Conservation (phyloP, 106 monocot genomes). For the Dioscorea dumetorum region DNA sequence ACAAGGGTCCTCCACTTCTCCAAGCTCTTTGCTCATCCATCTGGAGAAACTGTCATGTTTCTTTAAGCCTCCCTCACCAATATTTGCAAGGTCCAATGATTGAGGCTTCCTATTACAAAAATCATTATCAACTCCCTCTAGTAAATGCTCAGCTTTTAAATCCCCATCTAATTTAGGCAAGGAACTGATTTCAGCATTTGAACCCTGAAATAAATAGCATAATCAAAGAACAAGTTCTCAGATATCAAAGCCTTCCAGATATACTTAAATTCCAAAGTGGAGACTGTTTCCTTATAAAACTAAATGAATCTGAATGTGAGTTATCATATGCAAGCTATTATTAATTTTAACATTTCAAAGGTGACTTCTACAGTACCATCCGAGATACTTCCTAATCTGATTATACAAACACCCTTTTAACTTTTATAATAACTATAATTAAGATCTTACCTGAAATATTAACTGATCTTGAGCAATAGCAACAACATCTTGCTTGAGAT, state of each 20-base stretch:
- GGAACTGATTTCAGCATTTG: slow-evolving; percentile 17
- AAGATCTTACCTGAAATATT: slow-evolving; percentile 34
- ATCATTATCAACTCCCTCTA: neutral
- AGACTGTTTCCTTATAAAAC: too few species aligned
- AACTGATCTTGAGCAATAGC: slow-evolving; percentile 16
- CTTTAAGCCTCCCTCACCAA: slow-evolving; percentile 60
- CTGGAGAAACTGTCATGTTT: slow-evolving; percentile 88
- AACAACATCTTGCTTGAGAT: slow-evolving; percentile 10
- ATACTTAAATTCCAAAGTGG: too few species aligned
- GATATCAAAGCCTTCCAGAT: too few species aligned
- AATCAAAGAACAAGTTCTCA: too few species aligned
- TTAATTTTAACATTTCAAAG: too few species aligned
- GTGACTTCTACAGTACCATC: too few species aligned
- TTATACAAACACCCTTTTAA: too few species aligned
- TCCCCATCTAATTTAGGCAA: neutral
- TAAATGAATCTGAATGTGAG: too few species aligned
- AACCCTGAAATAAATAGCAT: slow-evolving; percentile 9
- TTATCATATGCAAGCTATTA: too few species aligned
- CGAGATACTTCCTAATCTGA: too few species aligned
- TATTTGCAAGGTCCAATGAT: slow-evolving; percentile 46
- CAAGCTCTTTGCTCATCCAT: slow-evolving; percentile 97
- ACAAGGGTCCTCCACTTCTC: slow-evolving; percentile 55
- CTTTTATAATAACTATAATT: neutral
- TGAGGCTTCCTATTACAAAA: slow-evolving; percentile 39
- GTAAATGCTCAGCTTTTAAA: neutral